These are phyloP conservation scores for Fraxinus floribunda DNA, from an alignment of 305 asterid species.

Conservation along the genomic window DNA sequence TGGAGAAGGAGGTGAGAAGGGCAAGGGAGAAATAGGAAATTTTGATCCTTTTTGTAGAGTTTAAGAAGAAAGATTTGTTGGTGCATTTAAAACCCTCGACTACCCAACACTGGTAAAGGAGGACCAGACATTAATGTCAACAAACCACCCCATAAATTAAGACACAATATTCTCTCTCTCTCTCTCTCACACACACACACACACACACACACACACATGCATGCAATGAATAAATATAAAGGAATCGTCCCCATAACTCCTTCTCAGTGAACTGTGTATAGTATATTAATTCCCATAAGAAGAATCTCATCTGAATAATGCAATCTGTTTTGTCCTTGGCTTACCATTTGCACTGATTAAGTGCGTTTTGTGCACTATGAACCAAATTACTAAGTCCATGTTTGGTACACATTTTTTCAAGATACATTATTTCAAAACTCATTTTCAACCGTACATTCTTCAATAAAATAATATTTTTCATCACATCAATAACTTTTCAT, in stretches of 20 bases:
- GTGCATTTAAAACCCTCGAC: slow-evolving; percentile 35
- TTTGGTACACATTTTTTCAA: too few relatives aligned
- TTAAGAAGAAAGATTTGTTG: slow-evolving; percentile 15
- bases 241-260: slow-evolving; percentile 19
- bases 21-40: background rate
- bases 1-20: background rate
- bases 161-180: slow-evolving; percentile 33
- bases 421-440: too few relatives aligned
- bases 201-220: background rate
- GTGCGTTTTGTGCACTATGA: too few relatives aligned
- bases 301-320: background rate
- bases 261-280: slow-evolving; percentile 19
- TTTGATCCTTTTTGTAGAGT: background rate
- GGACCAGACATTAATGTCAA: slow-evolving; percentile 44
- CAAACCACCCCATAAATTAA: slow-evolving; percentile 35
- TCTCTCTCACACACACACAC: too few relatives aligned
- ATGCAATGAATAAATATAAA: slow-evolving; percentile 18
- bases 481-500: too few relatives aligned
- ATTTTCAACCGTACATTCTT: too few relatives aligned
- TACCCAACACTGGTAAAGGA: slow-evolving; percentile 29
- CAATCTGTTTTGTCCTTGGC: background rate
- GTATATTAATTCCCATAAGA: slow-evolving; percentile 16
- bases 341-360: background rate
- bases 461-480: too few relatives aligned
- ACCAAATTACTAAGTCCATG: too few relatives aligned